These are phyloP conservation scores for Botrytis fabae DNA, from an alignment of 2,329 filamentous ascomycete species.

Conservation along the genomic window DNA sequence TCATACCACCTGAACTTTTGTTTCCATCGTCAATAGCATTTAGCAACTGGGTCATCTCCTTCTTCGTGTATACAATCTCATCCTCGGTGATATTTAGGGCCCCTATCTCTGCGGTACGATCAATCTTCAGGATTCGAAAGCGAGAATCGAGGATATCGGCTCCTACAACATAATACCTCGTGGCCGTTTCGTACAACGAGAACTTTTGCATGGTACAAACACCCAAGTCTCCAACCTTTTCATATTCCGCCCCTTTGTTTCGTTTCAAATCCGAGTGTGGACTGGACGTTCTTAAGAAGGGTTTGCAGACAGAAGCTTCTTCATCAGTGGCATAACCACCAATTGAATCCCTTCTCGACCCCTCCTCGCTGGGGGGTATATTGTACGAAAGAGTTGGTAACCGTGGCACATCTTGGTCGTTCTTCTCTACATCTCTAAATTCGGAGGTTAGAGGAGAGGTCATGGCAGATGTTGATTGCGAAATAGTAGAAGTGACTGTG, in stretches of 20 bases:
- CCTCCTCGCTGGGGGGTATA: conserved; percentile 28
- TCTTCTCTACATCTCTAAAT: conserved; percentile 30
- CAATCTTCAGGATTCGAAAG: conserved; percentile 92
- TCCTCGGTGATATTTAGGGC: conserved; percentile 88
- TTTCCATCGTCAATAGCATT: conserved; percentile 96
- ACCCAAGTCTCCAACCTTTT: conserved; percentile 45
- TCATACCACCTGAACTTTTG: conserved; percentile 84
- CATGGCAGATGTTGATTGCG: conserved; percentile 39
- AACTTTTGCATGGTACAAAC: conserved; percentile 84
- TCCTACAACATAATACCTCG: conserved; percentile 90
- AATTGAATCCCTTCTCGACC: conserved; percentile 29
- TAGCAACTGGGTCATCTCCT: conserved; percentile 89
- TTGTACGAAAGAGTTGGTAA: conserved; percentile 35
- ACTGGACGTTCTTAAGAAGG: conserved; percentile 57
- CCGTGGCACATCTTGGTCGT: conserved; percentile 33
- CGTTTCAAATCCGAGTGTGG: conserved; percentile 40
- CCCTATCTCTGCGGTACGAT: conserved; percentile 76
- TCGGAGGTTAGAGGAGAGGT: conserved; percentile 40
- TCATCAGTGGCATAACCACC: conserved; percentile 54
- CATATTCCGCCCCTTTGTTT: conserved; percentile 39
- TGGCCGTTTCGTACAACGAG: conserved; percentile 94
- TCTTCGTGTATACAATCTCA: conserved; percentile 88
- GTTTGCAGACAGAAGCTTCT: conserved; percentile 57
- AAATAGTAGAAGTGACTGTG: conserved; percentile 31
- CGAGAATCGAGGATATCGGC: conserved; percentile 85